Conservation (phyloP, 768 basidiomycete species). For the Amanita molliuscula region DNA sequence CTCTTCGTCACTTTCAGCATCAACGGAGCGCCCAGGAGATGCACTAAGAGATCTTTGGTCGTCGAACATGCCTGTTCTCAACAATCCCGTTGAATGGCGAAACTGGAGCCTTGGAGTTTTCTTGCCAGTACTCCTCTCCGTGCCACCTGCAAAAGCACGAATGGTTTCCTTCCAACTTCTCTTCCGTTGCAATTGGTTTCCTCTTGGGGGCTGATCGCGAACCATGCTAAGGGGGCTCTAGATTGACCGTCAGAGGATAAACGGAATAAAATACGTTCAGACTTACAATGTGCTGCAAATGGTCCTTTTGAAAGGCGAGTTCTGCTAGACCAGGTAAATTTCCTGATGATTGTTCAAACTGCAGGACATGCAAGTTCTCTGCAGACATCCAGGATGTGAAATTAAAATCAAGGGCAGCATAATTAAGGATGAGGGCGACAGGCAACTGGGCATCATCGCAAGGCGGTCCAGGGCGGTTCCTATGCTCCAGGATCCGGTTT, state of each 20-base stretch:
- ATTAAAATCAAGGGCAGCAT: slow-evolving; percentile 93
- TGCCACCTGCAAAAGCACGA: slow-evolving; percentile 33
- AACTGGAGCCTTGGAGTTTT: slow-evolving; percentile 14
- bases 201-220: slow-evolving; percentile 44
- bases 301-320: slow-evolving; percentile 73
- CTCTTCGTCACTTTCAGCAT: slow-evolving; percentile 41
- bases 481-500: slow-evolving; percentile 71
- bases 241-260: slow-evolving; percentile 3
- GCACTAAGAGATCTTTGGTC: slow-evolving; percentile 10
- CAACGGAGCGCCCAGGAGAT: slow-evolving; percentile 12
- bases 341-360: slow-evolving; percentile 80
- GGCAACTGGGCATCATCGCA: slow-evolving; percentile 40
- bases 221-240: slow-evolving; percentile 88
- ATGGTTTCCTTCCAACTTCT: slow-evolving; percentile 54
- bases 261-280: background rate
- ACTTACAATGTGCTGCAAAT: slow-evolving; percentile 66
- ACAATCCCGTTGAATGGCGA: slow-evolving; percentile 1
- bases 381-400: slow-evolving; percentile 96
- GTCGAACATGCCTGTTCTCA: background rate
- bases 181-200: slow-evolving; percentile 41
- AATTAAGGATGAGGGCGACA: slow-evolving; percentile 76
- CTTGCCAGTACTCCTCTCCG: slow-evolving; percentile 20
- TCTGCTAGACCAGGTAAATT: slow-evolving; percentile 66
- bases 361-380: slow-evolving; percentile 71
- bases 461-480: slow-evolving; percentile 23